These are phyloP conservation scores for Eucalyptus camaldulensis DNA, from an alignment of 345 rosid genomes.

Conservation along the genomic window DNA sequence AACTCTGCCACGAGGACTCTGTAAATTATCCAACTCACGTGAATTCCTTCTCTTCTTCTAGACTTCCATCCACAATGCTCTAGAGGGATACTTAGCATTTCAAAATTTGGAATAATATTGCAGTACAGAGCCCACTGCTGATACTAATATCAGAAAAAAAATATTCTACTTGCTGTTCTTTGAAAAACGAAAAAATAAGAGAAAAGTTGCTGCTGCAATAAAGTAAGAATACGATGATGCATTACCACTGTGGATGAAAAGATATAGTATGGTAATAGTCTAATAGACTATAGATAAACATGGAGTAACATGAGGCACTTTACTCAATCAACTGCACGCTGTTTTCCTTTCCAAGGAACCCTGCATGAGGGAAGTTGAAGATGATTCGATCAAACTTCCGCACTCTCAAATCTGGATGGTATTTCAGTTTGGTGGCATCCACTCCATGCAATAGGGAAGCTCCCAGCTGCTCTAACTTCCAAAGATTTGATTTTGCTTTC, in stretches of 20 bases:
- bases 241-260: background rate
- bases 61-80: background rate
- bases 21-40: background rate
- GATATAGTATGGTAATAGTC: background rate
- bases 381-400: constrained; percentile 5
- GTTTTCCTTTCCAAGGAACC: constrained; percentile 36
- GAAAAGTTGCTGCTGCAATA: background rate
- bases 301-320: background rate
- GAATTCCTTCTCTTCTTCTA: background rate
- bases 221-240: background rate
- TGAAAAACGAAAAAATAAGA: background rate
- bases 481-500: constrained; percentile 26
- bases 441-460: constrained; percentile 32
- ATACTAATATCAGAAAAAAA: background rate
- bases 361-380: constrained; percentile 61
- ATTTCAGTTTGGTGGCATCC: constrained; percentile 37
- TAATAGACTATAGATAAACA: background rate
- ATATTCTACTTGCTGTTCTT: background rate
- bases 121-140: background rate
- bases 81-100: background rate
- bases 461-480: constrained; percentile 16
- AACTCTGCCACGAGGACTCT: background rate
- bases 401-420: constrained; percentile 8
- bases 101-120: background rate
- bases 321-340: constrained; percentile 6